Evolutionary conservation across 352 stramenopile genomes (phyloP), one percentile per base, ranked within the genome.

Genomic region (Pythium utonaiense): DNA sequence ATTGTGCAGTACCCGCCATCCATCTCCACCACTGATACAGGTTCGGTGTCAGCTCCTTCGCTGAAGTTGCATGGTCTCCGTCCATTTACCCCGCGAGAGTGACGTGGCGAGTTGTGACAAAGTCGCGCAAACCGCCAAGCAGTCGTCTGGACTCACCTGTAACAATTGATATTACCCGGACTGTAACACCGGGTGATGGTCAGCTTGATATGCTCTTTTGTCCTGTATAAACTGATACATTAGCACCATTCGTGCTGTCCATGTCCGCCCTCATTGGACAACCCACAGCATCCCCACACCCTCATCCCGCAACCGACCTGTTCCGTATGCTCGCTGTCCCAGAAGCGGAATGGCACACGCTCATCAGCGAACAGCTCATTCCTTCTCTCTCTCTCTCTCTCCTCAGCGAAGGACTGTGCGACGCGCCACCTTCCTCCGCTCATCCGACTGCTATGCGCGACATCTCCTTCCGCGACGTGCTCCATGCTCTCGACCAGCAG

Each of bases 401-500:
- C 44, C 31, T 27, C 54, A 53, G 16, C 19, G n/a, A n/a, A n/a
- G n/a, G n/a, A n/a, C n/a, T n/a, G n/a, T n/a, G n/a, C n/a, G n/a
- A n/a, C n/a, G n/a, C n/a, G n/a, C n/a, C n/a, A n/a, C n/a, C n/a
- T n/a, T n/a, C 30, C 38, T 60, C 53, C 38, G 25, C 52, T 50
- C 25, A 22, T 25, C 13, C 24, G n/a, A 24, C 34, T 36, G 0
- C 21, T 21, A 62, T 62, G 54, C 42, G 54, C 30, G 54, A 62
- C 31, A 62, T 62, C 31, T 62, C 54, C 19, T 62, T 62, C 54
- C 54, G 54, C 44, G 54, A 62, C 22, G 54, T 62, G 9, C 54
- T 62, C 54, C 54, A 62, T 12, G 44, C 54, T 16, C 54, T 62
- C 13, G 44, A 48, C 42, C 54, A 62, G 54, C 54, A 47, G 30